phyloP scores from a whole-genome alignment of 2,329 filamentous ascomycete genomes.

The Ophiostoma australiae region DNA sequence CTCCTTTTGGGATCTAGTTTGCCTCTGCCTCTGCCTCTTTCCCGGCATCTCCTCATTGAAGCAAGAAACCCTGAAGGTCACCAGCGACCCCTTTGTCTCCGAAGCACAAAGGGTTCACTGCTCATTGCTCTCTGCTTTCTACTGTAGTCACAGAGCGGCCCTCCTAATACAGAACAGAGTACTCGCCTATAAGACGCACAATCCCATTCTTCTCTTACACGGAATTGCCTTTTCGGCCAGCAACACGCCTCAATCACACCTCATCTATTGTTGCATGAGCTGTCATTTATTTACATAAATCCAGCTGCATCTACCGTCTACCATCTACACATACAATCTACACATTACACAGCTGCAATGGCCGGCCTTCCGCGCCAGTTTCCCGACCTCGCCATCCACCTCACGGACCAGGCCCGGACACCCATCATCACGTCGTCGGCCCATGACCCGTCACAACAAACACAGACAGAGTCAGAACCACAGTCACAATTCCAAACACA shows the following conservation, averaged over 20 bases:
- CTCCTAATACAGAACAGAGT: neutral
- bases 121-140: neutral
- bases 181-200: neutral
- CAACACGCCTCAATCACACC: neutral
- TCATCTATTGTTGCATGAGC: neutral
- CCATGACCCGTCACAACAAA: neutral
- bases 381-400: slow-evolving; percentile 50
- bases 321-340: neutral
- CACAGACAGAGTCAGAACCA: neutral
- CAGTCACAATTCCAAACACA: neutral
- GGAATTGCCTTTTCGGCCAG: neutral
- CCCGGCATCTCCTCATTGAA: neutral
- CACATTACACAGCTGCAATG: slow-evolving; percentile 31
- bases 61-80: neutral
- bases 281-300: too few species aligned
- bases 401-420: slow-evolving; percentile 53
- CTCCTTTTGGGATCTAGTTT: neutral
- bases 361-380: slow-evolving; percentile 45
- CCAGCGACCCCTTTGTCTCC: slow-evolving; percentile 2
- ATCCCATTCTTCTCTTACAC: slow-evolving; percentile 6
- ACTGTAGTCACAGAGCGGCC: too few species aligned
- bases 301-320: neutral
- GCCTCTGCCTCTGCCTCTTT: neutral
- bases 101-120: neutral
- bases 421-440: slow-evolving; percentile 50